A percentile compares a stretch with the other conserved stretches of the same genome.
Evolutionary conservation across 1,139 yeast species (phyloP).

Genomic region (Debaryomycetaceae sp.): DNA sequence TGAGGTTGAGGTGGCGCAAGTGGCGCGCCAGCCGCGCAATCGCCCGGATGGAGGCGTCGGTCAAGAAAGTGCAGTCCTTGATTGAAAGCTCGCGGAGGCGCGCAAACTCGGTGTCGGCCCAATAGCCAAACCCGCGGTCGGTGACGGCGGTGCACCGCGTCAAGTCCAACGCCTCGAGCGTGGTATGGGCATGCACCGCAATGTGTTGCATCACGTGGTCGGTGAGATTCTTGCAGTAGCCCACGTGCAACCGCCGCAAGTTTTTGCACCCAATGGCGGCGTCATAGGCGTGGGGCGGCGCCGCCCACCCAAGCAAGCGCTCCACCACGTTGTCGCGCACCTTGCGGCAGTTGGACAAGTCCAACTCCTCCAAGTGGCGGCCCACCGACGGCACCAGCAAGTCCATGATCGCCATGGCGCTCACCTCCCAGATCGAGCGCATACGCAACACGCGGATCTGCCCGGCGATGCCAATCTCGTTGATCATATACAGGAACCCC

Average conservation of each 20-base stretch:
- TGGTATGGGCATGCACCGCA: constrained; percentile 52
- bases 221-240: constrained; percentile 72
- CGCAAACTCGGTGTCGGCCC: constrained; percentile 56
- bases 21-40: constrained; percentile 59
- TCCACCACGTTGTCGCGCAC: constrained; percentile 69
- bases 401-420: constrained; percentile 80
- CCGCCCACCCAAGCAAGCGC: constrained; percentile 56
- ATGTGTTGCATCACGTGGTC: constrained; percentile 64
- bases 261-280: constrained; percentile 53
- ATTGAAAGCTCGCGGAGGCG: constrained; percentile 49
- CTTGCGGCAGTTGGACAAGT: constrained; percentile 67
- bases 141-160: constrained; percentile 77
- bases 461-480: constrained; percentile 67
- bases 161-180: constrained; percentile 55
- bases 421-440: constrained; percentile 73
- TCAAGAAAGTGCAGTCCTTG: constrained; percentile 69
- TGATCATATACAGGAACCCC: constrained; percentile 66
- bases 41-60: constrained; percentile 60
- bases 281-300: constrained; percentile 13
- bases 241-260: constrained; percentile 49
- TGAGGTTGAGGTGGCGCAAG: constrained; percentile 53
- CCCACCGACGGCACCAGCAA: constrained; percentile 65
- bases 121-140: constrained; percentile 64
- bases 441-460: constrained; percentile 50
- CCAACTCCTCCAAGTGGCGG: constrained; percentile 51